Conservation (phyloP, 345 rosid species). For the Eucalyptus viminalis region DNA sequence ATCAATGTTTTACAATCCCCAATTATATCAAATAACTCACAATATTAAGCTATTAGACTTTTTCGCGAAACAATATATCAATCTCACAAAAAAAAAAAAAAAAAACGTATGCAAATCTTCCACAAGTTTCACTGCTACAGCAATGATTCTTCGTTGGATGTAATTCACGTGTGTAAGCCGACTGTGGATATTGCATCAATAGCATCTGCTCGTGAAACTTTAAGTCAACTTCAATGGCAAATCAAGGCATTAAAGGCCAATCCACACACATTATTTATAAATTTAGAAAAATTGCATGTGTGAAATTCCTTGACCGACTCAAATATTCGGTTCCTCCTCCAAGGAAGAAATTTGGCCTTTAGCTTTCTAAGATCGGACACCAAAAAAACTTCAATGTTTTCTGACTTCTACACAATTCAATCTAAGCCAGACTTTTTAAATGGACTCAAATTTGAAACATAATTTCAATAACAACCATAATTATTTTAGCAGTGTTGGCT, state of each 20-base stretch:
- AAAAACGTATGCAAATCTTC: background rate
- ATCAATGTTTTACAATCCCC: background rate
- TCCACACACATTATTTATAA: background rate
- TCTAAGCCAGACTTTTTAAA: background rate
- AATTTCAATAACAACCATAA: background rate
- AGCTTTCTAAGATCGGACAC: background rate
- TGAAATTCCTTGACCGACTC: background rate
- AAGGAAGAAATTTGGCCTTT: background rate
- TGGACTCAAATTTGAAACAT: background rate
- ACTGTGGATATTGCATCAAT: background rate
- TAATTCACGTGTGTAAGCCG: background rate
- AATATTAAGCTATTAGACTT: background rate
- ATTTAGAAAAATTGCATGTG: background rate
- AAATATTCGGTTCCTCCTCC: background rate
- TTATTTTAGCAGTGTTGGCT: background rate
- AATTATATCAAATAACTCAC: background rate
- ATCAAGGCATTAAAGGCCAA: background rate
- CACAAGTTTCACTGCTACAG: background rate
- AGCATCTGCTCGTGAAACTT: background rate
- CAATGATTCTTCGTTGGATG: background rate
- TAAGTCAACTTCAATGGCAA: background rate
- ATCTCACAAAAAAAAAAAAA: background rate
- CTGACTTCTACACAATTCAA: background rate
- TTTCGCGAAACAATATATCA: background rate
- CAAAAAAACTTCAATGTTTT: background rate